Conservation (phyloP, 2,329 filamentous ascomycete genomes). For the Acarospora socialis region DNA sequence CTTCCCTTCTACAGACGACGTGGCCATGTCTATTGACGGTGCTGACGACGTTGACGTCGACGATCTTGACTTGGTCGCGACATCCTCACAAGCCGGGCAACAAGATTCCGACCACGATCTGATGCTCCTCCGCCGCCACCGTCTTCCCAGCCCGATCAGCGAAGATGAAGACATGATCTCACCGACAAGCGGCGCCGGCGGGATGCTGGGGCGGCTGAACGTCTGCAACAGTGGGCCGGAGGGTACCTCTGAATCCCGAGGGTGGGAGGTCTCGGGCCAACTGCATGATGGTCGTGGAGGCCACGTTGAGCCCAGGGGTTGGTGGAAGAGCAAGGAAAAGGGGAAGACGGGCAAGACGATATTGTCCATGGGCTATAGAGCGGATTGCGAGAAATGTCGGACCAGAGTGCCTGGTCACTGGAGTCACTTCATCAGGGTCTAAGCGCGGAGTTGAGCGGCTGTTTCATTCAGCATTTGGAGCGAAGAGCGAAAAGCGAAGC, state of each 20-base stretch:
- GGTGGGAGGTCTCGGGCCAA: too few species aligned
- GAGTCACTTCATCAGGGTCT: slow-evolving; percentile 52
- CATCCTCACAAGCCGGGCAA: too few species aligned
- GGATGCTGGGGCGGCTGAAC: slow-evolving; percentile 2
- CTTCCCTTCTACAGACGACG: slow-evolving; percentile 16
- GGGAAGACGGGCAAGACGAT: slow-evolving; percentile 38
- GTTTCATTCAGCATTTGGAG: slow-evolving; percentile 2
- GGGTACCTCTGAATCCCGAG: too few species aligned
- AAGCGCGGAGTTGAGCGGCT: too few species aligned
- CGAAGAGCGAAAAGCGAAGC: too few species aligned
- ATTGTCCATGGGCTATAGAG: slow-evolving; percentile 64
- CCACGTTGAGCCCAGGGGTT: too few species aligned
- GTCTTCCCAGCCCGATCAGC: slow-evolving; percentile 28
- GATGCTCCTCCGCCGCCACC: slow-evolving; percentile 16
- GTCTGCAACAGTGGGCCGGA: slow-evolving; percentile 5
- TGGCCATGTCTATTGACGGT: not conserved
- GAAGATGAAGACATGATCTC: slow-evolving; percentile 19
- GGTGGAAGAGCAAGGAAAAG: too few species aligned
- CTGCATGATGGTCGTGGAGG: too few species aligned
- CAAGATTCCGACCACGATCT: slow-evolving; percentile 11
- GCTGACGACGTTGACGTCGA: too few species aligned
- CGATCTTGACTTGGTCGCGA: too few species aligned
- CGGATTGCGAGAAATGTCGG: slow-evolving; percentile 65
- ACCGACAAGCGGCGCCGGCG: slow-evolving; percentile 3
- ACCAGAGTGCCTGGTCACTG: slow-evolving; percentile 65